A percentile compares a stretch with the other conserved stretches of the same genome.
Conservation (phyloP, 345 rosid species). For the Sonneratia alba region DNA sequence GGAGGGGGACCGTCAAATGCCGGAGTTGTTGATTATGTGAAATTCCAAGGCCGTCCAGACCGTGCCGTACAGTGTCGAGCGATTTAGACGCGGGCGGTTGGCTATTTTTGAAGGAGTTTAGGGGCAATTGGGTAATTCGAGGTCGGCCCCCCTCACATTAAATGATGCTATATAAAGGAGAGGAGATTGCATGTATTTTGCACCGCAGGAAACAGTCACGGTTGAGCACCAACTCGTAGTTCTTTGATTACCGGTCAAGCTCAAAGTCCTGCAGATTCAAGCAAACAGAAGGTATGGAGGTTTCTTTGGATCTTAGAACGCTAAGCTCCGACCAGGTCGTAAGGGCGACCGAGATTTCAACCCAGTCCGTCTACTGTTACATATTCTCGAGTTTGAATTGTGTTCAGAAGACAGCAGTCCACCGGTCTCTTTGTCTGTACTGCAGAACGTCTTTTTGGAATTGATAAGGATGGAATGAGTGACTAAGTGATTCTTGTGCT, state of each 20-base stretch:
- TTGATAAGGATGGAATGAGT: no score
- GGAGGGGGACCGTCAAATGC: no score
- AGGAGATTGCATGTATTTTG: not conserved
- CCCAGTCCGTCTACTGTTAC: not conserved
- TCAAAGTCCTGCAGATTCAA: not conserved
- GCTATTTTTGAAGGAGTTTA: no score
- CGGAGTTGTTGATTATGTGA: no score
- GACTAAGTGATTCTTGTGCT: not conserved
- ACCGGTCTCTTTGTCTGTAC: no score
- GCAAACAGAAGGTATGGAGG: not conserved
- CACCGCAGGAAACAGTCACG: not conserved
- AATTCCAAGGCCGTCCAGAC: not conserved
- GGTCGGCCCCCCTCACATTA: not conserved
- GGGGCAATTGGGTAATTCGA: not conserved
- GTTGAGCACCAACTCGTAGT: not conserved
- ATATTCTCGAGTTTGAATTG: not conserved
- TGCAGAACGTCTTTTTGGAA: no score
- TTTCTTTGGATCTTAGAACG: not conserved
- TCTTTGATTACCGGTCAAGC: not conserved
- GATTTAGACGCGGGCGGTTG: no score
- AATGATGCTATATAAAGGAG: constrained; percentile 8
- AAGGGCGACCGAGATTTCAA: no score
- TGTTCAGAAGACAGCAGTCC: not conserved
- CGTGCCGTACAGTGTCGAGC: not conserved
- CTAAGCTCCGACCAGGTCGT: no score